Evolutionary conservation across 805 yeast species (phyloP).

Genomic region (Clavispora carvajalis): DNA sequence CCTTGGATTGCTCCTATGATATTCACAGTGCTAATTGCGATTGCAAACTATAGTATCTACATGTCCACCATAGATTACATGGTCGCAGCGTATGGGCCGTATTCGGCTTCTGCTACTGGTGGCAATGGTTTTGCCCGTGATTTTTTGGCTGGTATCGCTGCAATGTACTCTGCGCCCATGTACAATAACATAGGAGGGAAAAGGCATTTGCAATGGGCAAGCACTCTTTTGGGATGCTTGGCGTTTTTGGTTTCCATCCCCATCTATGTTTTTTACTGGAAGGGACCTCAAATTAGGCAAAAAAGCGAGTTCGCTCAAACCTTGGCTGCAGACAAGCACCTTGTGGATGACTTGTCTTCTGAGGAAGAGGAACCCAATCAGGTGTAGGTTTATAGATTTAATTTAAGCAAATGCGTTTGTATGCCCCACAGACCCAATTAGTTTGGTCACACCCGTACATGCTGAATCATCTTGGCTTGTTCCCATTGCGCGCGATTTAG

Average conservation of each 20-base stretch:
- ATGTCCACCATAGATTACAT: conserved; percentile 42
- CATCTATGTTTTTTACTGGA: conserved; percentile 35
- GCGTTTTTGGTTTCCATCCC: conserved; percentile 31
- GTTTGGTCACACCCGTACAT: too few species aligned
- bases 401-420: too few species aligned
- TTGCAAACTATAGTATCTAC: conserved; percentile 37
- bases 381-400: background rate
- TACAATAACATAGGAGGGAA: conserved; percentile 27
- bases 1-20: conserved; percentile 41
- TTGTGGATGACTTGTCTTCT: conserved; percentile 6
- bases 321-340: conserved; percentile 23
- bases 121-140: conserved; percentile 41
- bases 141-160: conserved; percentile 34
- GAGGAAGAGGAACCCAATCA: conserved; percentile 5
- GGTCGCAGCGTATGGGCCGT: conserved; percentile 39
- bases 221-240: conserved; percentile 32
- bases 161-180: conserved; percentile 36
- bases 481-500: too few species aligned
- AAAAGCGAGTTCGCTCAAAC: conserved; percentile 34
- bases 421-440: too few species aligned
- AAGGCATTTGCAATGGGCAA: conserved; percentile 33
- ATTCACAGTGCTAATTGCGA: conserved; percentile 32
- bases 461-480: too few species aligned
- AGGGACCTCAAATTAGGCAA: conserved; percentile 32
- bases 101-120: conserved; percentile 41